Evolutionary conservation across 2,329 filamentous ascomycete species (phyloP).

Genomic region (Scolecobasidium constrictum): DNA sequence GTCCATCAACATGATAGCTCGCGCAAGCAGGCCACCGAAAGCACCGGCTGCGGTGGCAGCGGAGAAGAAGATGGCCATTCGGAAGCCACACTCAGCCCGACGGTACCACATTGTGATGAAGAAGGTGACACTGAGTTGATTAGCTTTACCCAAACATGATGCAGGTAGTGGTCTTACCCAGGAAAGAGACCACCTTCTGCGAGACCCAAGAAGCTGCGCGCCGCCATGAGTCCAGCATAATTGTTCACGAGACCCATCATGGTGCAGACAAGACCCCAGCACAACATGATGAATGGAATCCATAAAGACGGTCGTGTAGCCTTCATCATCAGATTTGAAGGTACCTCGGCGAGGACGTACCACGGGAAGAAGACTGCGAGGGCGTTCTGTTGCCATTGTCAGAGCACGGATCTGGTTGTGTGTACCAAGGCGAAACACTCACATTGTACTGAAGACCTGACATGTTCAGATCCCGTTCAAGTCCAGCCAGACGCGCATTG

Average conservation of each 20-base stretch:
- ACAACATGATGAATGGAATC: slow-evolving; percentile 11
- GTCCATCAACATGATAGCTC: slow-evolving; percentile 45
- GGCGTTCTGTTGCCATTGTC: slow-evolving; percentile 12
- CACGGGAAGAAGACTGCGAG: slow-evolving; percentile 31
- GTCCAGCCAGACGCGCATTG: slow-evolving; percentile 27
- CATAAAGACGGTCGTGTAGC: slow-evolving; percentile 9
- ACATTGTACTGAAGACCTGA: slow-evolving; percentile 22
- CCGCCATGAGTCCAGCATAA: slow-evolving; percentile 10
- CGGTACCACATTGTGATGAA: slow-evolving; percentile 23
- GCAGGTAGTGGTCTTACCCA: too few relatives aligned
- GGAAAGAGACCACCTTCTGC: slow-evolving; percentile 10
- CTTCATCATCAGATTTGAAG: slow-evolving; percentile 11
- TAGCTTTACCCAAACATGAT: too few relatives aligned
- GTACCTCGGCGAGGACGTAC: slow-evolving; percentile 15
- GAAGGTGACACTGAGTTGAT: slow-evolving; percentile 10
- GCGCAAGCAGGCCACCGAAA: slow-evolving; percentile 41
- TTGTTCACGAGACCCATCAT: slow-evolving; percentile 10
- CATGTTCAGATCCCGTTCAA: slow-evolving; percentile 25
- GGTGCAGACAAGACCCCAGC: slow-evolving; percentile 8
- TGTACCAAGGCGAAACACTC: neutral
- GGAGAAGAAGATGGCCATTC: slow-evolving; percentile 52
- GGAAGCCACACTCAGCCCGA: slow-evolving; percentile 48
- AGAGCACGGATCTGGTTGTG: slow-evolving; percentile 13
- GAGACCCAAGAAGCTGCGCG: slow-evolving; percentile 7
- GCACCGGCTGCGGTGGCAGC: slow-evolving; percentile 43